These are phyloP conservation scores for Saposhnikovia divaricata DNA, from an alignment of 129 eudicot species.

Conservation along the genomic window DNA sequence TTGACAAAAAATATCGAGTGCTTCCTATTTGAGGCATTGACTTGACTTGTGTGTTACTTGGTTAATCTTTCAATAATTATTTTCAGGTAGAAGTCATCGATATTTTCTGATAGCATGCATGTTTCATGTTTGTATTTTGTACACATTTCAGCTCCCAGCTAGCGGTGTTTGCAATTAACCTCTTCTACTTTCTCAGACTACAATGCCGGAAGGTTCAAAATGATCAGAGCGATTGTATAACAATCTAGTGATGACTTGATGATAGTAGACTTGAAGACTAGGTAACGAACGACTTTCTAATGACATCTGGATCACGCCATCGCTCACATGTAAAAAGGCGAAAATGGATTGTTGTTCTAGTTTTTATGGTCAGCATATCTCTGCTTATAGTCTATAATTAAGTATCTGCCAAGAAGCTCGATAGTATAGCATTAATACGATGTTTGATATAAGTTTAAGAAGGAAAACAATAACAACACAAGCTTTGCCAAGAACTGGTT, in stretches of 20 bases:
- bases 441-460: no score
- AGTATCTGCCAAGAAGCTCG: slow-evolving; percentile 30
- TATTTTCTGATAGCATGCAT: neutral
- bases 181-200: slow-evolving; percentile 4
- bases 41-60: neutral
- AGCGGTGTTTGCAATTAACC: slow-evolving; percentile 12
- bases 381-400: slow-evolving; percentile 30
- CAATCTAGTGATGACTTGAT: slow-evolving; percentile 28
- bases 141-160: neutral
- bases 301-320: slow-evolving; percentile 48
- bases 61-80: neutral
- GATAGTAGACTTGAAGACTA: slow-evolving; percentile 39
- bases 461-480: no score
- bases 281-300: slow-evolving; percentile 28
- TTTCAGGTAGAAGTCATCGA: neutral
- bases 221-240: slow-evolving; percentile 3
- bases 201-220: slow-evolving; percentile 6
- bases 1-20: neutral
- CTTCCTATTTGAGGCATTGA: neutral
- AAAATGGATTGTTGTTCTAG: slow-evolving; percentile 32
- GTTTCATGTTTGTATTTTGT: no score
- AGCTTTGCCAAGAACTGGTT: no score
- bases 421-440: no score
- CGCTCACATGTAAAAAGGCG: slow-evolving; percentile 45
- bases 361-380: slow-evolving; percentile 37